Base-by-base conservation (phyloP, 345 rosid species). In the Schrenkiella parvula region DNA sequence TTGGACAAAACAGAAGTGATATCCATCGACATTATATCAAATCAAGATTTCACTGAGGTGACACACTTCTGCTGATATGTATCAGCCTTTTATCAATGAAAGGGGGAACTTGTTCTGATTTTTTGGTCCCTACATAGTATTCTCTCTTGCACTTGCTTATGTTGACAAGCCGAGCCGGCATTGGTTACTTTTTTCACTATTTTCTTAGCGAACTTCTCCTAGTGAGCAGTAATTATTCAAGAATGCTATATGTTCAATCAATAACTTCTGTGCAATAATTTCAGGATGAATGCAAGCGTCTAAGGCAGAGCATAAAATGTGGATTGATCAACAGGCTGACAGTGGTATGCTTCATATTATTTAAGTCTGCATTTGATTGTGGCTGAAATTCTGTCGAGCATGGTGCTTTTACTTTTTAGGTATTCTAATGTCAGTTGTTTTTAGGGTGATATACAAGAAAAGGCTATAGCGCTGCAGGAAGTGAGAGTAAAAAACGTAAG, bases 11-110 rank as follows among this genome's bases (percentile, higher is more conserved):
- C 89, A 3, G 99, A 95, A 85, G 75, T 83, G 61, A 79, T 95
- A 39, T 82, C 93, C 21, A 87, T 95, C 59, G 99, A 95, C 84
- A 89, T 83, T 64, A 85, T 95, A 80, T 95, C 99, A 66, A 95
- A 95, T 71, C 99, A 95, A 86, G 99, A 90, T 74, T 95, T 95
- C 71, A 90, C 97, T 18, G 97, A 95, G 98, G 99, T 95, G 76
- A 83, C 64, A 15, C 53, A 53, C 54, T 61, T 59, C 48, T 53
- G 9, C 70, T 52, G 21, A 57, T 50, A 50, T 4, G 26, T 19
- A 50, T 32, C 34, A 32, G 35, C 28, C 43, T 41, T 67, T 29
- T 68, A 22, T 60, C 18, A 5, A 43, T 64, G 14, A 46, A 55
- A 23, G 54, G 23, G 66, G 18, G 19, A 66, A 19, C 55, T 13